These are phyloP conservation scores for Chenopodium formosanum DNA, from an alignment of 148 eudicot species.

Conservation along the genomic window DNA sequence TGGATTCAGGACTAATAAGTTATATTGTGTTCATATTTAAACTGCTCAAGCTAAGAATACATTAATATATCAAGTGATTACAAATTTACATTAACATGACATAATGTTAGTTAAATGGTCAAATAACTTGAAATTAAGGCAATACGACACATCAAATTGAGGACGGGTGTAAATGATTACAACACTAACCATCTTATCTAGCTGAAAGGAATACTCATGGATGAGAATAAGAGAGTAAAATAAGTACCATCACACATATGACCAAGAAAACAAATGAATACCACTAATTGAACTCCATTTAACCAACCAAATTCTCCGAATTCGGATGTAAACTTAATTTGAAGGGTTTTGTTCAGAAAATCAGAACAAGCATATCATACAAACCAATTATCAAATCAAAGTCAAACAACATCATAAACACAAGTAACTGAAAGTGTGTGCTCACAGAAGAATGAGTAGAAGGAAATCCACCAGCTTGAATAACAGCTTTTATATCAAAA, in stretches of 20 bases:
- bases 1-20: neutral
- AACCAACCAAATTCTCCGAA: neutral
- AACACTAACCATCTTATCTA: neutral
- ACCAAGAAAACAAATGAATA: no score
- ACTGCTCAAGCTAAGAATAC: neutral
- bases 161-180: neutral
- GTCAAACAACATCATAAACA: neutral
- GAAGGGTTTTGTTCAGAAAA: neutral
- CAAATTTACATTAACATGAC: neutral
- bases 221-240: no score
- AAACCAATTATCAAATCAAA: neutral
- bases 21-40: neutral
- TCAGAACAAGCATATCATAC: neutral
- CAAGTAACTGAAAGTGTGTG: neutral
- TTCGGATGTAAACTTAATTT: no score
- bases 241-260: no score
- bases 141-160: neutral
- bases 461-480: constrained; percentile 92
- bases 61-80: no score
- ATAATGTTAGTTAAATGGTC: neutral
- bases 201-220: neutral
- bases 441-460: constrained; percentile 93
- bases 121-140: neutral
- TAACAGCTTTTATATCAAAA: constrained; percentile 47
- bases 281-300: neutral